A percentile compares a stretch with the other conserved stretches of the same genome.
Conservation (phyloP, 108 stramenopile species). For the Hondaea fermentalgiana region DNA sequence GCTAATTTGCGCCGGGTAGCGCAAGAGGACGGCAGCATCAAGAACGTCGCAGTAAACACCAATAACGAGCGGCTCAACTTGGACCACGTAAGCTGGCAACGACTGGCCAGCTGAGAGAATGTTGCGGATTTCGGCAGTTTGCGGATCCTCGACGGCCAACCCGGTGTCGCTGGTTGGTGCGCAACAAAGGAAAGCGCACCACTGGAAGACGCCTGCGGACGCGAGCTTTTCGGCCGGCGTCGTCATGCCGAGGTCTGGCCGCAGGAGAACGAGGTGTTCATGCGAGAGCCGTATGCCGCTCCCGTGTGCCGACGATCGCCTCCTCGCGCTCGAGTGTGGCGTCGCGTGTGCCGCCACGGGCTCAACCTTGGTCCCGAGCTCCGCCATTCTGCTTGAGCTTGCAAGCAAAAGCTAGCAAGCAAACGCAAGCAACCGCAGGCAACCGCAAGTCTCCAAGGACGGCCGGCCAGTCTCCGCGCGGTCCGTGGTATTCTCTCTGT, state of each 20-base stretch:
- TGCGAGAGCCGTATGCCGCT: neutral
- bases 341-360: neutral
- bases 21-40: neutral
- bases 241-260: neutral
- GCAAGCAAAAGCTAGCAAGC: neutral
- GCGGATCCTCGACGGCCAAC: neutral
- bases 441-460: too few species aligned
- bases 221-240: neutral
- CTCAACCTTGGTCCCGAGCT: neutral
- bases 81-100: neutral
- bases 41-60: neutral
- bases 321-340: neutral
- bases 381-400: neutral
- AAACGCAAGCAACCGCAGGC: too few species aligned
- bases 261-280: neutral
- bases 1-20: neutral
- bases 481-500: too few species aligned
- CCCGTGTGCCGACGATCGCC: neutral
- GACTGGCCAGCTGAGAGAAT: neutral
- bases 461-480: too few species aligned
- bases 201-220: neutral
- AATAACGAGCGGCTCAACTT: neutral
- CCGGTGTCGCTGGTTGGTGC: neutral
- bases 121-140: neutral
- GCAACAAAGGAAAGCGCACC: neutral